phyloP scores from a whole-genome alignment of 305 asterid genomes.

The Petunia hybrid region DNA sequence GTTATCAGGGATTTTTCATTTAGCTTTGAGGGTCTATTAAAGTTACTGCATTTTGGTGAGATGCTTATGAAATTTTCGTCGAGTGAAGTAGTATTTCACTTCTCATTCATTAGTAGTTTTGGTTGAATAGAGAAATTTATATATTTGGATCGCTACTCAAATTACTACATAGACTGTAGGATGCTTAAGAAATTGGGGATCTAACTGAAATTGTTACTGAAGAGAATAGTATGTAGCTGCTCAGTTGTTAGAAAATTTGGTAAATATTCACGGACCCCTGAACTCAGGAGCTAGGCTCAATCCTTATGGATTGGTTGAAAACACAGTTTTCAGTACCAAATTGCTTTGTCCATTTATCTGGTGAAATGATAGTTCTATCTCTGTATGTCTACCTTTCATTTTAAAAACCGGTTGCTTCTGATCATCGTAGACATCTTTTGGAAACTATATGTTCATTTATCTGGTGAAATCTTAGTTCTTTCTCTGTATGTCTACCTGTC shows the following conservation, averaged over 20 bases:
- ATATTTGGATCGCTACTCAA: not conserved
- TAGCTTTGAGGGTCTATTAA: not conserved
- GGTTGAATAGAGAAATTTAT: constrained; percentile 3
- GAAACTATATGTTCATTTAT: not conserved
- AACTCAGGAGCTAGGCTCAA: not conserved
- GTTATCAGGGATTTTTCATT: not conserved
- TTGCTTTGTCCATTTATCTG: not conserved
- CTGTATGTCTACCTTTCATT: not conserved
- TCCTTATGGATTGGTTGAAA: not conserved
- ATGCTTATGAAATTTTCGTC: not conserved
- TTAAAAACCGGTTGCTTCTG: constrained; percentile 7
- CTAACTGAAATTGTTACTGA: not conserved
- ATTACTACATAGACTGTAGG: not conserved
- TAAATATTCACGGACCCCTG: not conserved
- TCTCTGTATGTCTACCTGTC: not conserved
- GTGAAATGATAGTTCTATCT: not conserved
- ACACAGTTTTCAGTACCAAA: not conserved
- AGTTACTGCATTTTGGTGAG: not conserved
- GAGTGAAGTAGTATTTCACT: not conserved
- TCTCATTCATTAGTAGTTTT: not conserved
- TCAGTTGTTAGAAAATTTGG: not conserved
- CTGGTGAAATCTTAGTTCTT: not conserved
- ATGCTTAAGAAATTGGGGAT: constrained; percentile 10
- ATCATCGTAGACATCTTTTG: not conserved
- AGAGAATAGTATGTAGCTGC: not conserved